Conservation (phyloP, 768 basidiomycete genomes). For the Phaeolepiota aurea region DNA sequence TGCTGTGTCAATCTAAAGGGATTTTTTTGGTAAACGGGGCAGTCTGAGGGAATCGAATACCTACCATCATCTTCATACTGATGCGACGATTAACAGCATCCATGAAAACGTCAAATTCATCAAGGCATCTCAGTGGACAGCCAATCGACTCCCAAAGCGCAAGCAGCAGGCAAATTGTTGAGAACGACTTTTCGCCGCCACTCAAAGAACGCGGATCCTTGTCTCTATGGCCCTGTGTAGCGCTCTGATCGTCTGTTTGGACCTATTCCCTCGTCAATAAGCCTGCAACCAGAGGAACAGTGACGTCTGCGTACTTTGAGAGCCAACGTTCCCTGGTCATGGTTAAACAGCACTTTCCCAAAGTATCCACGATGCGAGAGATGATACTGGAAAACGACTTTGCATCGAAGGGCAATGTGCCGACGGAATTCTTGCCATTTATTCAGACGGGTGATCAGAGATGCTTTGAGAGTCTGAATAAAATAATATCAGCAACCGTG, state of each 20-base stretch:
- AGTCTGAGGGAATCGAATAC: conserved; percentile 11
- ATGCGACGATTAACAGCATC: conserved; percentile 87
- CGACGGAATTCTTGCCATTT: conserved; percentile 86
- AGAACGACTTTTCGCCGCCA: conserved; percentile 96
- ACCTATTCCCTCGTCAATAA: conserved; percentile 32
- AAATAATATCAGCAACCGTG: conserved; percentile 1
- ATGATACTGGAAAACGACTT: conserved; percentile 73
- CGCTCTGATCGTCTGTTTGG: conserved; percentile 73
- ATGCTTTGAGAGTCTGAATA: conserved; percentile 53
- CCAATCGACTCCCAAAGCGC: conserved; percentile 95
- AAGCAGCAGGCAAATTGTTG: conserved; percentile 89
- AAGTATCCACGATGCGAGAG: conserved; percentile 83
- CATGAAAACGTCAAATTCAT: conserved; percentile 99
- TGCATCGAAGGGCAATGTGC: conserved; percentile 84
- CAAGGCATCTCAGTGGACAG: conserved; percentile 88
- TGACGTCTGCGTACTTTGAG: conserved; percentile 40
- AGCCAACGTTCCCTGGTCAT: conserved; percentile 49
- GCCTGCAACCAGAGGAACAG: conserved; percentile 1
- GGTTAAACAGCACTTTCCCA: conserved; percentile 86
- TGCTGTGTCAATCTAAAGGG: conserved; percentile 77
- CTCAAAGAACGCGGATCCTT: conserved; percentile 84
- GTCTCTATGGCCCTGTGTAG: conserved; percentile 53
- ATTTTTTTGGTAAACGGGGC: background rate
- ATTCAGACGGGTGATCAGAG: conserved; percentile 54
- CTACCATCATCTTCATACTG: conserved; percentile 92